Base-by-base conservation (phyloP, 2,329 filamentous ascomycete genomes). In the Colletotrichum caudatum region DNA sequence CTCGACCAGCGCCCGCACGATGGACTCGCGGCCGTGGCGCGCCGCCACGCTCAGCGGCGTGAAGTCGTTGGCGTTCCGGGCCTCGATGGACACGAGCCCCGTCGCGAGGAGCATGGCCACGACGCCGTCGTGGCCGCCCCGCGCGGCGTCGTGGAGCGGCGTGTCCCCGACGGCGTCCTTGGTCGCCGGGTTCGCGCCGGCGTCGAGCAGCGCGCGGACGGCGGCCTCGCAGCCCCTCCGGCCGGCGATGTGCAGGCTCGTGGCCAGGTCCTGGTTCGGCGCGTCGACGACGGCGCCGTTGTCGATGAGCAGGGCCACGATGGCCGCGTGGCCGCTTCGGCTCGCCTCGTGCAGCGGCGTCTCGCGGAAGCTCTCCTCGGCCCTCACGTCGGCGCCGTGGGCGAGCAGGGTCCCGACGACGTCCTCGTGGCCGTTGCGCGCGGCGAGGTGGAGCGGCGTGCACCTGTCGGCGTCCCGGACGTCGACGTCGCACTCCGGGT, bases 41-140 rank as follows among this genome's bases (percentile, higher is more conserved):
- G 71, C 72, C 18, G 74, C 75, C 8, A 73, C 71, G 5, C 56
- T 73, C 7, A 76, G 62, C 14, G 75, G 71, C 18, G 74, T 76
- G 0, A 69, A 65, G 37, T 74, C 73, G 59, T 74, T 64, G 2
- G 64, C 57, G 41, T 74, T 72, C 46, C 61, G 72, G 39, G 74
- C 73, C 2, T 76, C 73, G 29, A 76, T 60, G 9, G 71, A 65
- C 11, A 73, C 74, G 5, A 66, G 41, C 18, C 73, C 73, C 8
- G 71, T 74, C 16, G 60, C 69, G 23, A 76, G 59, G 35, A 76
- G 71, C 51, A 60, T 56, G 26, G 44, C 50, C n/a, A 72, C 71
- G 14, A 74, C 69, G 20, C 57, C 71, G 14, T 56, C 71, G 0
- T 74, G 74, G 0, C 74, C 74, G 2, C 64, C 73, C 20, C 65